Percentiles rank a stretch among this genome's conserved stretches.
These are phyloP conservation scores for carrot (Daucus carota) DNA, from an alignment of 129 eudicot species.

Conservation along the genomic window DH1_v3.0 NC_030384.2:36369001-36369500, in stretches of 20 bases:
- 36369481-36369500: background rate
- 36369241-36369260: background rate
- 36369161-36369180: background rate
- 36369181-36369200: no score
- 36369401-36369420: background rate
- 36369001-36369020: slow-evolving; percentile 78
- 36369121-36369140: background rate
- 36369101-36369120: no score
- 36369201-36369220: background rate
- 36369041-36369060: slow-evolving; percentile 46
- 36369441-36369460: background rate
- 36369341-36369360: background rate
- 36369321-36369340: slow-evolving; percentile 3
- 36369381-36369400: background rate
- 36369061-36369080: no score
- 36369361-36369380: background rate
- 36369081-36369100: background rate
- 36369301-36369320: background rate
- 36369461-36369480: background rate
- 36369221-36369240: background rate
- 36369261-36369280: background rate
- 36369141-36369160: background rate
- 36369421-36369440: background rate
- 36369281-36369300: background rate
- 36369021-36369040: slow-evolving; percentile 81